These are phyloP conservation scores for Saccharomycopsis lassenensis DNA, from an alignment of 805 yeast genomes.

Conservation along the genomic window DNA sequence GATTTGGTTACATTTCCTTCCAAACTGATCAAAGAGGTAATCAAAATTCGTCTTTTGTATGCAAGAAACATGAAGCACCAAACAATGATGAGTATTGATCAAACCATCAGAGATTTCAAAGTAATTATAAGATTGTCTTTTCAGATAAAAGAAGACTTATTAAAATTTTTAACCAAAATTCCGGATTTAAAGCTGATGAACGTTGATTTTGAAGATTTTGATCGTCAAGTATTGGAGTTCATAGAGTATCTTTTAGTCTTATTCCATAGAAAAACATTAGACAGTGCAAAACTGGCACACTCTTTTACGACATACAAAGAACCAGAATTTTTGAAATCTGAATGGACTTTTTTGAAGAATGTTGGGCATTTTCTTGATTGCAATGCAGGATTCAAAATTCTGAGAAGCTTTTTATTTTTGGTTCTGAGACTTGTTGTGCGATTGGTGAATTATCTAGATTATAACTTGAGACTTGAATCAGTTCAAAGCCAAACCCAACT, in stretches of 20 bases:
- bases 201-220: conserved; percentile 39
- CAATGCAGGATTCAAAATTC: conserved; percentile 71
- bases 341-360: conserved; percentile 68
- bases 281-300: conserved; percentile 50
- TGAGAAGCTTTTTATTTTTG: conserved; percentile 59
- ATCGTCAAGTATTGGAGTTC: conserved; percentile 60
- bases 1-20: conserved; percentile 67
- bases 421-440: conserved; percentile 60
- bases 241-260: conserved; percentile 61
- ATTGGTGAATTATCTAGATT: conserved; percentile 56
- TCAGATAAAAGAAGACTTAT: conserved; percentile 41
- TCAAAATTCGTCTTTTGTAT: conserved; percentile 60
- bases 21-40: conserved; percentile 66
- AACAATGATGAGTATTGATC: conserved; percentile 93
- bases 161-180: conserved; percentile 25
- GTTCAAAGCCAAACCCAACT: conserved; percentile 28
- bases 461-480: conserved; percentile 49
- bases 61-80: conserved; percentile 75
- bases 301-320: conserved; percentile 80
- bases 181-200: conserved; percentile 54
- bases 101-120: conserved; percentile 77
- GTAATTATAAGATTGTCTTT: conserved; percentile 66
- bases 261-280: conserved; percentile 66
- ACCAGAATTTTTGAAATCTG: conserved; percentile 77
- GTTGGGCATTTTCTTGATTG: conserved; percentile 63